Percentiles rank a stretch among this genome's conserved stretches.
These are phyloP conservation scores for Colletotrichum neosansevieriae DNA, from an alignment of 2,329 filamentous ascomycete genomes.

Conservation along the genomic window DNA sequence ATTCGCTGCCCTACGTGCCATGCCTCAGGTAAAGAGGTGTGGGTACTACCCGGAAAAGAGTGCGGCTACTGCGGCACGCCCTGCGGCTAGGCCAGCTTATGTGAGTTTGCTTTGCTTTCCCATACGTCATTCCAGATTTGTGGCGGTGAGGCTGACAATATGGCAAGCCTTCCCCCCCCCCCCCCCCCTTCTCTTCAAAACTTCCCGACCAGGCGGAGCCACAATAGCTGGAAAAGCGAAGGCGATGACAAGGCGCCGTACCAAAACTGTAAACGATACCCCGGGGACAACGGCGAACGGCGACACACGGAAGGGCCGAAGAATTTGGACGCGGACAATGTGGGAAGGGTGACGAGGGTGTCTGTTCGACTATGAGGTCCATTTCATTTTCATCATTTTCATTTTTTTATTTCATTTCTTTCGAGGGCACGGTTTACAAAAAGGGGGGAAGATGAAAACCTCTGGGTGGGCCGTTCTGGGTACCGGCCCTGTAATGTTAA, in stretches of 20 bases:
- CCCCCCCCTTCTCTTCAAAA: background rate
- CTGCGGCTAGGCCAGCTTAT: constrained; percentile 45
- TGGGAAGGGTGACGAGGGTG: constrained; percentile 22
- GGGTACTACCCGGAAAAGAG: constrained; percentile 66
- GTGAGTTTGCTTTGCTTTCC: constrained; percentile 22
- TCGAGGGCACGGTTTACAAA: constrained; percentile 25
- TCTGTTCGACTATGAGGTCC: constrained; percentile 33
- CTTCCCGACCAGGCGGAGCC: constrained; percentile 23
- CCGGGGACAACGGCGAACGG: constrained; percentile 36
- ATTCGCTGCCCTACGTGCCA: constrained; percentile 66
- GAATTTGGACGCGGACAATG: background rate
- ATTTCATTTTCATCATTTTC: constrained; percentile 28
- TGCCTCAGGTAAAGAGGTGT: constrained; percentile 62
- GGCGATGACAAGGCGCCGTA: constrained; percentile 13
- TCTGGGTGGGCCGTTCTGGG: constrained; percentile 35
- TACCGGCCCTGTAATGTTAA: constrained; percentile 39
- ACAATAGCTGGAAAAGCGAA: constrained; percentile 25
- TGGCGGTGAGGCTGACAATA: constrained; percentile 32
- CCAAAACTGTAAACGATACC: constrained; percentile 38
- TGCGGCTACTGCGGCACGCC: constrained; percentile 65
- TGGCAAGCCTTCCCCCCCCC: background rate
- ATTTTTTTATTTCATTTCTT: background rate
- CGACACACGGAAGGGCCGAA: constrained; percentile 24
- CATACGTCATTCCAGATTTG: constrained; percentile 15
- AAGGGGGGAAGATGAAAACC: constrained; percentile 23